Conservation (phyloP, 2,329 filamentous ascomycete species). For the Fusarium euwallaceae region DNA sequence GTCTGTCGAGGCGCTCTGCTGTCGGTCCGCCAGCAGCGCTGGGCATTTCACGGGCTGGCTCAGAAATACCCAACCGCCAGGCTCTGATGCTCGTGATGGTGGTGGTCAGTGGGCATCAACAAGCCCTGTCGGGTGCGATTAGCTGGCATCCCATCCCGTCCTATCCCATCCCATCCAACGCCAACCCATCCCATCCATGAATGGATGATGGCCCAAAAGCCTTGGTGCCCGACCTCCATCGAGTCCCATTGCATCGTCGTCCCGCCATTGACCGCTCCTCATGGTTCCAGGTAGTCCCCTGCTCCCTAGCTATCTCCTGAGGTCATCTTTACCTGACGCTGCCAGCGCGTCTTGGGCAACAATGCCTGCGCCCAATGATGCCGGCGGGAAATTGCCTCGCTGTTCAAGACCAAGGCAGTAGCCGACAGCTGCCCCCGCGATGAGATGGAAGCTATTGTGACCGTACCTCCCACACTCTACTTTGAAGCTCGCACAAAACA, state of each 20-base stretch:
- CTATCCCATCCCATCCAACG: background rate
- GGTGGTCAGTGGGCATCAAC: slow-evolving; percentile 48
- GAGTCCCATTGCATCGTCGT: slow-evolving; percentile 37
- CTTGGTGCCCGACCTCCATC: slow-evolving; percentile 48
- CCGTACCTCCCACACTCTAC: slow-evolving; percentile 15
- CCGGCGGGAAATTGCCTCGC: slow-evolving; percentile 42
- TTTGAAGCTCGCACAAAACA: slow-evolving; percentile 35
- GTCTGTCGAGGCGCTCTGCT: background rate
- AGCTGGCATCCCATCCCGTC: slow-evolving; percentile 28
- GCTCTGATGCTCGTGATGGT: slow-evolving; percentile 33
- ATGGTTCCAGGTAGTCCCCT: slow-evolving; percentile 52
- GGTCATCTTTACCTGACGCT: slow-evolving; percentile 47
- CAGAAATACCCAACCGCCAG: slow-evolving; percentile 31
- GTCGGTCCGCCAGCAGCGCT: slow-evolving; percentile 8
- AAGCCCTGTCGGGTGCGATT: slow-evolving; percentile 46
- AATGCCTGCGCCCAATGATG: slow-evolving; percentile 52
- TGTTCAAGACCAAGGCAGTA: slow-evolving; percentile 31
- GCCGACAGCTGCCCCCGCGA: slow-evolving; percentile 33
- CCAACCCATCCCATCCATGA: background rate
- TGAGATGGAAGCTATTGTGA: slow-evolving; percentile 21
- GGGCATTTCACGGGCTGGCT: background rate
- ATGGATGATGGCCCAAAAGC: slow-evolving; percentile 21
- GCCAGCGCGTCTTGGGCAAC: slow-evolving; percentile 51
- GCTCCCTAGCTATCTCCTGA: slow-evolving; percentile 47
- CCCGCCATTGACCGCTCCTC: slow-evolving; percentile 52